These are phyloP conservation scores for Asterochloris erici DNA, from an alignment of 139 green algal species.

Conservation along the genomic window DNA sequence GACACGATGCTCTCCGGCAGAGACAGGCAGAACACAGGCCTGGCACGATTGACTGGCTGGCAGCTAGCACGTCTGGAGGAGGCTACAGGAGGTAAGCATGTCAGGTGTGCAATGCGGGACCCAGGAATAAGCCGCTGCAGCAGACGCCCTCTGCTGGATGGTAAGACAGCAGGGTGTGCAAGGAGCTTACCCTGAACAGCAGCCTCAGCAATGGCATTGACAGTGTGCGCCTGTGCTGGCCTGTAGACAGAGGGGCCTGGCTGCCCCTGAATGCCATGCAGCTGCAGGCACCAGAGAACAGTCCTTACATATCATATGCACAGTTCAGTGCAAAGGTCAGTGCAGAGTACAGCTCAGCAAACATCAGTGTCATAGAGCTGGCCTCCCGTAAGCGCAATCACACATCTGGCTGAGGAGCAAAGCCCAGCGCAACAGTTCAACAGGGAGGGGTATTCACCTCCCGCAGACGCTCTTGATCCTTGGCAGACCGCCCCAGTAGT, in stretches of 20 bases:
- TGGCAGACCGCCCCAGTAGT: constrained; percentile 66
- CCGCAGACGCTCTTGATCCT: constrained; percentile 67
- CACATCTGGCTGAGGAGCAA: neutral
- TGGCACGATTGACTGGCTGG: no score
- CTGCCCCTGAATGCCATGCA: constrained; percentile 19
- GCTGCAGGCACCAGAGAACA: neutral
- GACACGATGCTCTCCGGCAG: no score
- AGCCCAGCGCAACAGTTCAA: no score
- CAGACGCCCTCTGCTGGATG: neutral
- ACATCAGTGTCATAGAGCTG: no score
- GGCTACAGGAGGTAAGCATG: neutral
- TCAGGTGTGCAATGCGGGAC: neutral
- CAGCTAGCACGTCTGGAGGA: no score
- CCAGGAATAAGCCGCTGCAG: neutral
- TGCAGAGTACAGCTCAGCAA: no score
- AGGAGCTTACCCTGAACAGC: constrained; percentile 31
- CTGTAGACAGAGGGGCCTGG: neutral
- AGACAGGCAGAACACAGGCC: no score
- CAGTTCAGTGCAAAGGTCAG: no score
- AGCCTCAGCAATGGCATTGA: constrained; percentile 14
- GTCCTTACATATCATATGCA: no score
- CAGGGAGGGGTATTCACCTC: constrained; percentile 43
- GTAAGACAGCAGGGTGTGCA: neutral
- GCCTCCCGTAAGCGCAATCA: neutral
- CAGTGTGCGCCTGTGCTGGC: neutral